Evolutionary conservation across 1,284 basidiomycete species (phyloP).

Genomic region (Malassezia restricta): DNA sequence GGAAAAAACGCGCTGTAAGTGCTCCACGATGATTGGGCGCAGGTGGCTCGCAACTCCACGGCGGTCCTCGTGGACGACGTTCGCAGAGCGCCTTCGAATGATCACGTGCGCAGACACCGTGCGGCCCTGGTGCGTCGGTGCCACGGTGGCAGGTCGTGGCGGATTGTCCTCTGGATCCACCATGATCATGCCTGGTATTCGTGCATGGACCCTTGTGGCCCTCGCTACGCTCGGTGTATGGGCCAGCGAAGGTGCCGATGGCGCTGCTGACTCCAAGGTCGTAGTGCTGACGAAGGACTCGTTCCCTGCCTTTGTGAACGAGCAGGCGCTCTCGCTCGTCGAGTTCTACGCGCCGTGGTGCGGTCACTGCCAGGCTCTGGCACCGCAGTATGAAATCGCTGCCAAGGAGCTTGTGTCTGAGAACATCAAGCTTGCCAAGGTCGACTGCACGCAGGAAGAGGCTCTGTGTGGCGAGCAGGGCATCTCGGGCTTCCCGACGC

Average conservation of each 20-base stretch:
- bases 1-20: no score
- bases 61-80: no score
- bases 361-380: conserved; percentile 60
- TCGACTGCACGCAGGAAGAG: conserved; percentile 54
- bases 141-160: no score
- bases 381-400: conserved; percentile 75
- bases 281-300: conserved; percentile 59
- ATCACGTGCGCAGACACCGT: no score
- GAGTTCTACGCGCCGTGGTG: conserved; percentile 93
- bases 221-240: not conserved
- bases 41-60: no score
- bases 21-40: no score
- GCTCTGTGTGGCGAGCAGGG: conserved; percentile 52
- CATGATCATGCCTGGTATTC: conserved; percentile 2
- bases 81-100: no score
- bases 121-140: no score
- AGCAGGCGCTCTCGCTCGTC: conserved; percentile 66
- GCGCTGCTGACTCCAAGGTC: conserved; percentile 59
- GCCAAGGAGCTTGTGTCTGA: conserved; percentile 77
- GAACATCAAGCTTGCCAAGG: conserved; percentile 79
- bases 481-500: conserved; percentile 78
- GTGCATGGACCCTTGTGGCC: conserved; percentile 8
- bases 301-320: conserved; percentile 61
- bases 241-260: not conserved
- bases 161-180: not conserved